Conservation (phyloP, 345 rosid genomes). For the Nephelium lappaceum region DNA sequence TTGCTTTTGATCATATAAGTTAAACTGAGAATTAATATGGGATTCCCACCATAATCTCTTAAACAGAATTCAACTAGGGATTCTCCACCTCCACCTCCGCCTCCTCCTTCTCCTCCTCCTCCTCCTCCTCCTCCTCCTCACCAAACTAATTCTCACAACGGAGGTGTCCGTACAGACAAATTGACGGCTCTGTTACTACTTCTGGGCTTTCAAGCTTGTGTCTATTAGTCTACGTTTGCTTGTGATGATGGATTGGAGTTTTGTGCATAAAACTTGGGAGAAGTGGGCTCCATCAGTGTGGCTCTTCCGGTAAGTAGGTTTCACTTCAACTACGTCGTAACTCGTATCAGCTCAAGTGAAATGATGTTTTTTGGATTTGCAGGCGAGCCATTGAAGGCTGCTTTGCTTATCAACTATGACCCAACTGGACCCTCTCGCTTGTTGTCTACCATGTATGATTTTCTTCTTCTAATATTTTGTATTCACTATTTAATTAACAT, state of each 20-base stretch:
- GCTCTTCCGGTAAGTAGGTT: constrained; percentile 50
- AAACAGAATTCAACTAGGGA: background rate
- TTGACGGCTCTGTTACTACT: background rate
- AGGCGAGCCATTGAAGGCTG: constrained; percentile 78
- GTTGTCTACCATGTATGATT: constrained; percentile 71
- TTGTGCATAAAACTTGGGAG: constrained; percentile 66
- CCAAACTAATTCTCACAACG: too few species aligned
- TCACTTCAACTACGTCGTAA: background rate
- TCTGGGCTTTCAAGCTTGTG: background rate
- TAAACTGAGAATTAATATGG: too few species aligned
- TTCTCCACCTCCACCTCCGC: background rate
- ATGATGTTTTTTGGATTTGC: constrained; percentile 12
- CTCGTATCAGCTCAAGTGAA: background rate
- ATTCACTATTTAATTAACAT: background rate
- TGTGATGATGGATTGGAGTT: constrained; percentile 61
- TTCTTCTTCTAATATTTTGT: background rate
- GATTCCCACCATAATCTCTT: background rate
- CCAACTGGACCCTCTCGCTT: constrained; percentile 77
- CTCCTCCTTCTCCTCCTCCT: background rate
- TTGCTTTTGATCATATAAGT: too few species aligned
- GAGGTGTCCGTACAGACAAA: background rate
- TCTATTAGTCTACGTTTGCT: background rate
- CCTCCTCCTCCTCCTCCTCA: too few species aligned
- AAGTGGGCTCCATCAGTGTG: constrained; percentile 66
- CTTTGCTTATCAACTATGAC: constrained; percentile 74